A percentile compares a stretch with the other conserved stretches of the same genome.
Conservation (phyloP, 805 yeast species). For the Yamadazyma akitaensis region DNA sequence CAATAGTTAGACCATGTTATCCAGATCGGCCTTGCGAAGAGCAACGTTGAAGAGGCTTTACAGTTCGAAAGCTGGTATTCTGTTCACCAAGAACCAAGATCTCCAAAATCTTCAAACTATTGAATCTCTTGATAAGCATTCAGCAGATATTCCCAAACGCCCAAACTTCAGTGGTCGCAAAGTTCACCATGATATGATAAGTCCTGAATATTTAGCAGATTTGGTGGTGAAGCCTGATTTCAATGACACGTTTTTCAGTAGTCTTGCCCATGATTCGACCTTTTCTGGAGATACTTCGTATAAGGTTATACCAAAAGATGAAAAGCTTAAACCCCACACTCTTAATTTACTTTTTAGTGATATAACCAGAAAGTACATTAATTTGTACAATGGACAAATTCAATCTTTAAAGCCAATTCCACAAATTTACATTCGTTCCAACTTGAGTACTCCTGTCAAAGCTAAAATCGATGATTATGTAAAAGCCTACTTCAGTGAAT, state of each 20-base stretch:
- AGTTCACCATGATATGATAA: slow-evolving; percentile 26
- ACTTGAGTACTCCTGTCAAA: slow-evolving; percentile 9
- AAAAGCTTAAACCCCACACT: slow-evolving; percentile 9
- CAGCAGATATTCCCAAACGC: slow-evolving; percentile 32
- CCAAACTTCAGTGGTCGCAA: slow-evolving; percentile 18
- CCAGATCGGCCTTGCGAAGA: background rate
- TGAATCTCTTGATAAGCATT: slow-evolving; percentile 23
- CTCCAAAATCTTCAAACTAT: background rate
- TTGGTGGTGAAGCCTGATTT: slow-evolving; percentile 24
- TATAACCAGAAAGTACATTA: slow-evolving; percentile 28
- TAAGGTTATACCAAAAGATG: slow-evolving; percentile 19
- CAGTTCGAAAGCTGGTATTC: slow-evolving; percentile 3
- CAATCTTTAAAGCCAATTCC: slow-evolving; percentile 16
- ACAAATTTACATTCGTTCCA: slow-evolving; percentile 3
- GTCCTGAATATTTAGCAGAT: slow-evolving; percentile 35
- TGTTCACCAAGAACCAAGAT: slow-evolving; percentile 9
- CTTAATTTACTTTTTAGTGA: slow-evolving; percentile 27
- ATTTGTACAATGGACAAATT: slow-evolving; percentile 22
- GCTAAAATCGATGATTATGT: background rate
- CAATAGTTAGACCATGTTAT: slow-evolving; percentile 1
- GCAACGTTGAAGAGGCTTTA: slow-evolving; percentile 1
- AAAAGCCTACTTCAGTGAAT: background rate
- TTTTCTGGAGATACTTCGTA: slow-evolving; percentile 26
- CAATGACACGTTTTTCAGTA: slow-evolving; percentile 29
- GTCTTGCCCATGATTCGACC: slow-evolving; percentile 26